Evolutionary conservation across 2,329 filamentous ascomycete species (phyloP).

Genomic region (Phialophora macrospora): DNA sequence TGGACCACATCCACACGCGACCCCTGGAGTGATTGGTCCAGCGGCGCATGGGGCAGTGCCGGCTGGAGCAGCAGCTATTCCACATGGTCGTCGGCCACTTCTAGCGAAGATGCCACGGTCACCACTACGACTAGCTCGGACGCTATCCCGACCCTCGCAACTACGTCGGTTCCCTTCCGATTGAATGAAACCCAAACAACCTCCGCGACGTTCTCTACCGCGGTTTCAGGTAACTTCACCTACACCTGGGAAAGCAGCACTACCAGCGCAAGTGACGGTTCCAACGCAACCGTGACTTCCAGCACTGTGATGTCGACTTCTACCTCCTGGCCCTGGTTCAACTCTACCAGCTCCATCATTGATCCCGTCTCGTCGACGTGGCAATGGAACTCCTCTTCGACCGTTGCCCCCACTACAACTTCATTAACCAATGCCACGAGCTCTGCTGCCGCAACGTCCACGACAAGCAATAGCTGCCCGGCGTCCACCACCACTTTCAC

Average conservation of each 20-base stretch:
- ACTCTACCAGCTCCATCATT: constrained; percentile 1
- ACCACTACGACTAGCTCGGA: constrained; percentile 16
- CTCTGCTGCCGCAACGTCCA: constrained; percentile 12
- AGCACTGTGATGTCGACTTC: constrained; percentile 10
- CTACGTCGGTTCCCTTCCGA: constrained; percentile 5
- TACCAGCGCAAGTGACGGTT: constrained; percentile 2
- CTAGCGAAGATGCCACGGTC: background rate
- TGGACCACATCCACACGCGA: background rate
- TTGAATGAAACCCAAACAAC: background rate
- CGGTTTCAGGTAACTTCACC: background rate
- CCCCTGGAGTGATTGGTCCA: background rate
- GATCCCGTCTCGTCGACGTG: background rate
- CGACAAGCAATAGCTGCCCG: constrained; percentile 10
- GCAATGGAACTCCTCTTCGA: constrained; percentile 1
- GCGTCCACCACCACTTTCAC: constrained; percentile 11
- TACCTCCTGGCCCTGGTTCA: background rate
- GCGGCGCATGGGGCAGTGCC: constrained; percentile 7
- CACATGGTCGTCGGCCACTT: constrained; percentile 1
- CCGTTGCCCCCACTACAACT: background rate
- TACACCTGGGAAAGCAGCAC: constrained; percentile 9
- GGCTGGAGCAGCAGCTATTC: constrained; percentile 13
- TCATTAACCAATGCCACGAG: constrained; percentile 15
- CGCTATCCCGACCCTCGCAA: constrained; percentile 10
- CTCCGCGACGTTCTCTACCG: background rate
- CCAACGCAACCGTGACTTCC: constrained; percentile 17